Percentiles rank a stretch among this genome's conserved stretches.
These are phyloP conservation scores for Colletotrichum plurivorum DNA, from an alignment of 2,329 filamentous ascomycete species.

Conservation along the genomic window DNA sequence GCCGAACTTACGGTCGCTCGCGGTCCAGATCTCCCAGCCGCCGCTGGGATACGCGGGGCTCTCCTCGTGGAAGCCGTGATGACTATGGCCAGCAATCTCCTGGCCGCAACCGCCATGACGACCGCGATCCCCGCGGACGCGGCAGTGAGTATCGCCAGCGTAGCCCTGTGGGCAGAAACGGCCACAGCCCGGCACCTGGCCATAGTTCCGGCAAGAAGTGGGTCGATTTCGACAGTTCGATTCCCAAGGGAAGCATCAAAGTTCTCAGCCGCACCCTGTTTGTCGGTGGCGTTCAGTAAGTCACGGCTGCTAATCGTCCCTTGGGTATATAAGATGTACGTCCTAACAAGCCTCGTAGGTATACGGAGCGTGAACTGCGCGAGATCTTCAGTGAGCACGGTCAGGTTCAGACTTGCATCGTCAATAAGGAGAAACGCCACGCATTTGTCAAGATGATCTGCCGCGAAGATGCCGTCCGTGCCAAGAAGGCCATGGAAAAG, in stretches of 20 bases:
- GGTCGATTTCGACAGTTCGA: slow-evolving; percentile 81
- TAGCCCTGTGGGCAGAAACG: slow-evolving; percentile 79
- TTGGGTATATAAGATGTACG: background rate
- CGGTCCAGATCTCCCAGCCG: slow-evolving; percentile 86
- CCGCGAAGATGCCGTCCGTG: slow-evolving; percentile 84
- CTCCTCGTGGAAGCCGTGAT: slow-evolving; percentile 73
- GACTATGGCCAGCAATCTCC: slow-evolving; percentile 81
- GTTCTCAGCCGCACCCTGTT: slow-evolving; percentile 96
- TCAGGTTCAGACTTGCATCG: slow-evolving; percentile 95
- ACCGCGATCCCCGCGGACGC: slow-evolving; percentile 63
- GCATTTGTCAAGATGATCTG: slow-evolving; percentile 99
- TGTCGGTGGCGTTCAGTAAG: slow-evolving; percentile 93
- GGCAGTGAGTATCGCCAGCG: slow-evolving; percentile 87
- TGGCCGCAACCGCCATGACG: slow-evolving; percentile 71
- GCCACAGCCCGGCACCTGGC: slow-evolving; percentile 71
- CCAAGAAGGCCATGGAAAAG: slow-evolving; percentile 90
- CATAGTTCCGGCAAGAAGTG: slow-evolving; percentile 70
- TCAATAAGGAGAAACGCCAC: slow-evolving; percentile 97
- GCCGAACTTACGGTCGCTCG: slow-evolving; percentile 73
- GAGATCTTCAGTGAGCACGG: slow-evolving; percentile 86
- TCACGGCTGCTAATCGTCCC: slow-evolving; percentile 44
- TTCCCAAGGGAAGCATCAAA: slow-evolving; percentile 86
- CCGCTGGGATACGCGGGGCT: slow-evolving; percentile 76
- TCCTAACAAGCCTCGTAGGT: slow-evolving; percentile 61
- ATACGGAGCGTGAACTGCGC: slow-evolving; percentile 85